Evolutionary conservation across 352 stramenopile species (phyloP), one percentile per base, ranked within the genome.

Genomic region (Phytophthora hibernalis): DNA sequence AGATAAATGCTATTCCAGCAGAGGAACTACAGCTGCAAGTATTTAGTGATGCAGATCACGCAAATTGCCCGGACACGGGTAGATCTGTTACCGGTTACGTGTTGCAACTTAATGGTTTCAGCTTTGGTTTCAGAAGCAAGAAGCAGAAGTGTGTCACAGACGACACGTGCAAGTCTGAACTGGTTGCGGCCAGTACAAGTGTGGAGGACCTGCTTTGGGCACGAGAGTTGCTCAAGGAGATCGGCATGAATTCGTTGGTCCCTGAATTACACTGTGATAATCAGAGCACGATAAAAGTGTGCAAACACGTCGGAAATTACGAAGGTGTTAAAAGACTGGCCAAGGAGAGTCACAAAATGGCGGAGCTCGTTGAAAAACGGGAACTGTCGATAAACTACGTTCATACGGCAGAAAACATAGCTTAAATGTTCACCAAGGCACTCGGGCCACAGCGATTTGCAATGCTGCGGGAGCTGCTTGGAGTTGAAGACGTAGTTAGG

Each of bases 121-220:
- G n/a, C n/a, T n/a, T n/a, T n/a, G n/a, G n/a, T n/a, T n/a, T 62
- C 20, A 62, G 48, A 9, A 62, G 43, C 30, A 54, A 47, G 18
- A 55, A 54, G 45, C 35, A 56, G 21, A 42, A 40, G 1, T 24
- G 8, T 5, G 45, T 56, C 4, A 63, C 55, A 1, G 33, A 54
- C 13, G 43, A n/a, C n/a, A 54, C 55, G 1, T 54, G 55, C 16
- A 63, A 54, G 16, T 48, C 55, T 1, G 55, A 63, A 16, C 31
- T 63, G 3, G n/a, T 63, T 1, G 55, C 55, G 1, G 55, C 43
- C 2, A 50, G 55, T n/a, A n/a, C n/a, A n/a, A n/a, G n/a, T n/a
- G n/a, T n/a, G n/a, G n/a, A n/a, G n/a, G n/a, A n/a, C n/a, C n/a
- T n/a, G n/a, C n/a, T n/a, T n/a, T n/a, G n/a, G n/a, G n/a, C n/a